Evolutionary conservation across 352 stramenopile species (phyloP).

Genomic region (Elongisporangium anandrum): DNA sequence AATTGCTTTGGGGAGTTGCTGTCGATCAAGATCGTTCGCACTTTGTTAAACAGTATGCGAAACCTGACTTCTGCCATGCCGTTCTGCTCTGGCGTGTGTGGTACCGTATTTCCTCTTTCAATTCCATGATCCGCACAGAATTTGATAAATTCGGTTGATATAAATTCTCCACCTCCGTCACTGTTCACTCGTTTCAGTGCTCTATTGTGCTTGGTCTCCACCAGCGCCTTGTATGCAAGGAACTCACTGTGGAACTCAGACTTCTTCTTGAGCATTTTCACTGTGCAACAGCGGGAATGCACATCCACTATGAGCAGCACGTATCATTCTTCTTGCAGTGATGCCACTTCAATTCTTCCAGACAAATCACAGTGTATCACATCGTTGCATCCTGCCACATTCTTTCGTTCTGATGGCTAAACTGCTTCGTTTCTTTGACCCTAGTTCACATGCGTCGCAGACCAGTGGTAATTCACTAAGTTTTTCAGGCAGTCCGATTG

Average conservation of each 20-base stretch:
- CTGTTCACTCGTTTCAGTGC: too few relatives aligned
- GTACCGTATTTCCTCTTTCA: too few relatives aligned
- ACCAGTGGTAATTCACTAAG: background rate
- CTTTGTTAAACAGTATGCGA: constrained; percentile 3
- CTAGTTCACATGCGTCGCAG: constrained; percentile 5
- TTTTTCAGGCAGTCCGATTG: background rate
- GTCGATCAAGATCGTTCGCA: background rate
- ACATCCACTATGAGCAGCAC: too few relatives aligned
- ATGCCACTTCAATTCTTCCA: constrained; percentile 1
- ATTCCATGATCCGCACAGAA: too few relatives aligned
- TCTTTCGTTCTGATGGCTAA: too few relatives aligned
- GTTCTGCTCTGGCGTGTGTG: constrained; percentile 6
- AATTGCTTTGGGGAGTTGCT: constrained; percentile 4
- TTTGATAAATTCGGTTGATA: too few relatives aligned
- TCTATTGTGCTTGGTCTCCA: too few relatives aligned
- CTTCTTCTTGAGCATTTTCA: constrained; percentile 1
- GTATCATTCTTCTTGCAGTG: background rate
- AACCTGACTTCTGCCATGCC: background rate
- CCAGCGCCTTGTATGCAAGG: too few relatives aligned
- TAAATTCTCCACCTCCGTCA: too few relatives aligned
- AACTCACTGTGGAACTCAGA: background rate
- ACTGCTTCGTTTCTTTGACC: constrained; percentile 1
- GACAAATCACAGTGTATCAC: constrained; percentile 3
- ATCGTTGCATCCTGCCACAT: background rate
- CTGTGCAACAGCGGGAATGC: background rate